Evolutionary conservation across 2,329 filamentous ascomycete genomes (phyloP).

Genomic region (Torrubiellomyces zombiae): DNA sequence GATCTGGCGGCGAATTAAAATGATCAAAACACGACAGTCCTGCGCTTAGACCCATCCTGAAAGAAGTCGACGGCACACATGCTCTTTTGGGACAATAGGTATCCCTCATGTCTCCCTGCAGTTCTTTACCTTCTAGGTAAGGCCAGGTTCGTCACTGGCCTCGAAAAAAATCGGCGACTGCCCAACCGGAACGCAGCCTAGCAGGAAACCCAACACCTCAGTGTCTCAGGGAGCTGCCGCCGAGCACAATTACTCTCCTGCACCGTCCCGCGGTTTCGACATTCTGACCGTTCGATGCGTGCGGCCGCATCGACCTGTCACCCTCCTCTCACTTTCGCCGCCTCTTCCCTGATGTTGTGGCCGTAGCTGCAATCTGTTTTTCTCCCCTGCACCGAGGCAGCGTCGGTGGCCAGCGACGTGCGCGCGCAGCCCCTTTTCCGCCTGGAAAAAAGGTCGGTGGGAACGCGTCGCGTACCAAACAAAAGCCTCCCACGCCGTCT

Average conservation of each 20-base stretch:
- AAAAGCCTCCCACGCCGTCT: conserved; percentile 6
- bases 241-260: conserved; percentile 1
- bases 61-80: too few relatives aligned
- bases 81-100: too few relatives aligned
- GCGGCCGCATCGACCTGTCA: conserved; percentile 12
- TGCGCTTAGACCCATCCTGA: too few relatives aligned
- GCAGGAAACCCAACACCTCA: too few relatives aligned
- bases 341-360: conserved; percentile 13
- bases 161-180: too few relatives aligned
- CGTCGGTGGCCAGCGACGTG: conserved; percentile 1
- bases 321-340: conserved; percentile 8
- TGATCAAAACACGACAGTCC: too few relatives aligned
- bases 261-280: conserved; percentile 2
- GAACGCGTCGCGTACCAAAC: conserved; percentile 17
- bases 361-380: conserved; percentile 8
- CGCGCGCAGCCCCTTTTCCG: conserved; percentile 4
- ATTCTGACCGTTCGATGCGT: conserved; percentile 13
- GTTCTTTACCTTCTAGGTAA: too few relatives aligned
- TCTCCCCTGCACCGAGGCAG: conserved; percentile 6
- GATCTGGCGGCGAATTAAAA: too few relatives aligned
- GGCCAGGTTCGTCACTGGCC: too few relatives aligned
- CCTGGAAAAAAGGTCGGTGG: conserved; percentile 7
- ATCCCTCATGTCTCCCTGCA: too few relatives aligned
- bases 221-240: too few relatives aligned
- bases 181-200: too few relatives aligned